Evolutionary conservation across 345 rosid genomes (phyloP).

Genomic region (Ricinus communis): DNA sequence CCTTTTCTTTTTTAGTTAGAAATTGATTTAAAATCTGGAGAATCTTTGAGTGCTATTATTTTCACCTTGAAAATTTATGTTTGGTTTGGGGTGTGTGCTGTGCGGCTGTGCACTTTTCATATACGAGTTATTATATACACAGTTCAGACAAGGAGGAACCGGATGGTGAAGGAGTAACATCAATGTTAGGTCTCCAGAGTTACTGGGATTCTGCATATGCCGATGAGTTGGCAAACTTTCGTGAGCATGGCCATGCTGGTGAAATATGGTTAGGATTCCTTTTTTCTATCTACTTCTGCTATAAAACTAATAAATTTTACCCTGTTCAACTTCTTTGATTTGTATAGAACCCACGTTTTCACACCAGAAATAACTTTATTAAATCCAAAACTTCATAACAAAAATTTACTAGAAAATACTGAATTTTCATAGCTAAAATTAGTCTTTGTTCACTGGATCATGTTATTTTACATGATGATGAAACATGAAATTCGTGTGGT

Average conservation of each 20-base stretch:
- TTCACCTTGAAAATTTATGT: background rate
- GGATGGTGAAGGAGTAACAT: slow-evolving; percentile 72
- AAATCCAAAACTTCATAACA: too few species aligned
- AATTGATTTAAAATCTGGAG: too few species aligned
- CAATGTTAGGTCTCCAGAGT: slow-evolving; percentile 91
- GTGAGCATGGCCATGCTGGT: slow-evolving; percentile 89
- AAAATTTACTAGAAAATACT: too few species aligned
- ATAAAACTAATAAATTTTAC: background rate
- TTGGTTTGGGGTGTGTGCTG: background rate
- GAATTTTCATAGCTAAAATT: too few species aligned
- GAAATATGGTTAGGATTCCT: slow-evolving; percentile 73
- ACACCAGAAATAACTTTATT: too few species aligned
- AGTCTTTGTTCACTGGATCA: too few species aligned
- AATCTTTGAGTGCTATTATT: too few species aligned
- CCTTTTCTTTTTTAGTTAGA: too few species aligned
- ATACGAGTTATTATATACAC: slow-evolving; percentile 18
- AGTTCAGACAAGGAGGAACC: slow-evolving; percentile 95
- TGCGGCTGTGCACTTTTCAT: background rate
- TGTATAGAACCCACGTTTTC: too few species aligned
- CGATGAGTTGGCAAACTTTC: slow-evolving; percentile 79
- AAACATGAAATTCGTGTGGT: too few species aligned
- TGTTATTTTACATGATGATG: too few species aligned
- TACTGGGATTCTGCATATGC: slow-evolving; percentile 96
- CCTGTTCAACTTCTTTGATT: too few species aligned
- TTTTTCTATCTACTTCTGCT: background rate